A percentile compares a stretch with the other conserved stretches of the same genome.
Conservation (phyloP, 352 stramenopile genomes). For the Globisporangium abappressorium region DNA sequence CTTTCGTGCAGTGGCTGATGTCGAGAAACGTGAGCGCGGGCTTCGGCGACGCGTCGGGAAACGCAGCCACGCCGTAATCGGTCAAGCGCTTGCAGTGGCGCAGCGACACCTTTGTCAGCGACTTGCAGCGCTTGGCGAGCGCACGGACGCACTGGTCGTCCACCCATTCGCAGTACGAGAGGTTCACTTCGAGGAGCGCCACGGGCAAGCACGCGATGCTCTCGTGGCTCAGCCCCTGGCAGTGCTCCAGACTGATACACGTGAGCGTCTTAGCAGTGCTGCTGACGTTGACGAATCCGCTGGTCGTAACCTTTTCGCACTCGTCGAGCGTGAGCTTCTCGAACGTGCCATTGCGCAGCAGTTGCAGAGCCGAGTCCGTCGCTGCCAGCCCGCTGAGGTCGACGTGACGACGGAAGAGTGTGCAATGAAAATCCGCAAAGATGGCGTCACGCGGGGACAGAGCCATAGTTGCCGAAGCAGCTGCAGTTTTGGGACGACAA, state of each 20-base stretch:
- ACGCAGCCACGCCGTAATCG: conserved; percentile 64
- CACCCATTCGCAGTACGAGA: conserved; percentile 70
- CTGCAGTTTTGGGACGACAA: background rate
- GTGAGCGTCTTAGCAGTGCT: background rate
- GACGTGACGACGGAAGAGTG: conserved; percentile 39
- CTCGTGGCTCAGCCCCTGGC: conserved; percentile 17
- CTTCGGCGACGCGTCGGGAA: conserved; percentile 34
- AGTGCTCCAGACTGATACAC: conserved; percentile 22
- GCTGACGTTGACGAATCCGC: conserved; percentile 12
- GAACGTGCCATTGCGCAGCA: conserved; percentile 20
- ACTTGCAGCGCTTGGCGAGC: conserved; percentile 35
- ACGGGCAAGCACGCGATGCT: conserved; percentile 18
- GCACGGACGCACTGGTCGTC: conserved; percentile 48
- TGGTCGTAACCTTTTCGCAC: conserved; percentile 22
- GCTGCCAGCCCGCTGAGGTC: conserved; percentile 52
- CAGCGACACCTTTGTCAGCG: conserved; percentile 34
- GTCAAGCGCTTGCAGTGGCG: conserved; percentile 53
- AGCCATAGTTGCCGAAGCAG: background rate
- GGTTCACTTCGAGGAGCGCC: conserved; percentile 40
- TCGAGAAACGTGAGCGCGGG: conserved; percentile 41
- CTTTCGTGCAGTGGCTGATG: conserved; percentile 48
- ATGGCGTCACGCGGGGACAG: conserved; percentile 17
- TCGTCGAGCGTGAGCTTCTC: conserved; percentile 28
- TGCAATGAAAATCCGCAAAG: conserved; percentile 16
- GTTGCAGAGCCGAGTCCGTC: conserved; percentile 40